These are phyloP conservation scores for Sugiyamaella novakii DNA, from an alignment of 1,139 yeast genomes.

Conservation along the genomic window DNA sequence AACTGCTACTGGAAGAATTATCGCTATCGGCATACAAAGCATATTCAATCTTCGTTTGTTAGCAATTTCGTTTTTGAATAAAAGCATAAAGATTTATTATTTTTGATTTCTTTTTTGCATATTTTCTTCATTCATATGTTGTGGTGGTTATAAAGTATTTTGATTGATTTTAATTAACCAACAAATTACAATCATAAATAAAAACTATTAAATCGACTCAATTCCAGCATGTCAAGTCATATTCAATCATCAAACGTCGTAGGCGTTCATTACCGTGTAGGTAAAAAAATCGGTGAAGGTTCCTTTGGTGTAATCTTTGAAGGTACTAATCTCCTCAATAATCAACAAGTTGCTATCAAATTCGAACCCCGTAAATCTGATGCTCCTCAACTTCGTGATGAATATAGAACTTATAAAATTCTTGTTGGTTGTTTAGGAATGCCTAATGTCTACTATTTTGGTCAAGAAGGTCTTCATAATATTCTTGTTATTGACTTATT, in stretches of 20 bases:
- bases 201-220: too few species aligned
- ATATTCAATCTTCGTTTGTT: too few species aligned
- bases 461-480: constrained; percentile 96
- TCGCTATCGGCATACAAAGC: too few species aligned
- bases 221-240: constrained; percentile 27
- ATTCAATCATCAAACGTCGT: constrained; percentile 52
- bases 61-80: too few species aligned
- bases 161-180: too few species aligned
- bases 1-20: too few species aligned
- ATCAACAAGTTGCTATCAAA: constrained; percentile 72
- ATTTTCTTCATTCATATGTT: too few species aligned
- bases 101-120: too few species aligned
- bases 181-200: too few species aligned
- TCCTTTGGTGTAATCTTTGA: constrained; percentile 97
- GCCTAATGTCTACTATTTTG: constrained; percentile 94
- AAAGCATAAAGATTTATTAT: too few species aligned
- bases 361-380: constrained; percentile 94
- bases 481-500: constrained; percentile 88
- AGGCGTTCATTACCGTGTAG: constrained; percentile 87
- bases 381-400: constrained; percentile 96
- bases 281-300: constrained; percentile 97
- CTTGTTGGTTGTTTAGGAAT: constrained; percentile 82
- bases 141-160: too few species aligned
- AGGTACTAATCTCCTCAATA: constrained; percentile 84
- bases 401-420: constrained; percentile 87